Evolutionary conservation across 345 rosid genomes (phyloP).

Genomic region (Schrenkiella parvula): DNA sequence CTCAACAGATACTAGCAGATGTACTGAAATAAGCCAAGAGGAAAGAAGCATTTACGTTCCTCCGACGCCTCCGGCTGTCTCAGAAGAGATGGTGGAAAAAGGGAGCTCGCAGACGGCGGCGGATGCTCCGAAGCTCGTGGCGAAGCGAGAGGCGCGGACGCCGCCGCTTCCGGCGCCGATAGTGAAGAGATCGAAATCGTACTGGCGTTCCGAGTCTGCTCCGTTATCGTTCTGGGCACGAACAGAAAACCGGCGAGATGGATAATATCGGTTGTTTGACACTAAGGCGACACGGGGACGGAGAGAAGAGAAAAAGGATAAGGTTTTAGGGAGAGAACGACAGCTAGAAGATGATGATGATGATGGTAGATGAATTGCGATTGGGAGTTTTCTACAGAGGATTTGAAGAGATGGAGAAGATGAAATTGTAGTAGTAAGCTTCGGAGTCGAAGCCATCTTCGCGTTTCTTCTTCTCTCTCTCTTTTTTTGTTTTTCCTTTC

Average conservation of each 20-base stretch:
- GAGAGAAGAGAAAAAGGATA: slow-evolving; percentile 20
- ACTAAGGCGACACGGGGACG: slow-evolving; percentile 23
- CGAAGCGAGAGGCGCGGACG: slow-evolving; percentile 92
- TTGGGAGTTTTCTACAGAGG: slow-evolving; percentile 39
- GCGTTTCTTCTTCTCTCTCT: neutral
- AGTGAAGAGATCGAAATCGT: slow-evolving; percentile 93
- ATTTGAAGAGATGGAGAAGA: slow-evolving; percentile 49
- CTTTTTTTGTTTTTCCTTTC: neutral
- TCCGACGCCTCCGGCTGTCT: slow-evolving; percentile 87
- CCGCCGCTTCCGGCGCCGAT: slow-evolving; percentile 97
- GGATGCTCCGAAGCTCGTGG: slow-evolving; percentile 77
- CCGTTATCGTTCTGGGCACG: slow-evolving; percentile 61
- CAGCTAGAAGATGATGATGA: slow-evolving; percentile 23
- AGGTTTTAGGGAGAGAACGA: slow-evolving; percentile 37
- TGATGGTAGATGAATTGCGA: slow-evolving; percentile 24
- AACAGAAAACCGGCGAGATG: slow-evolving; percentile 36
- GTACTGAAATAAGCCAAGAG: neutral
- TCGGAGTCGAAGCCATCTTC: slow-evolving; percentile 59
- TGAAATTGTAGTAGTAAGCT: slow-evolving; percentile 44
- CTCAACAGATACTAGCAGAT: neutral
- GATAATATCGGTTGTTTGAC: slow-evolving; percentile 26
- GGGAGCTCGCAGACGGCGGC: slow-evolving; percentile 98
- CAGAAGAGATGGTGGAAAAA: slow-evolving; percentile 83
- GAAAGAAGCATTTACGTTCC: slow-evolving; percentile 66
- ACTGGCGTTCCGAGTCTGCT: slow-evolving; percentile 49